Base-by-base conservation (phyloP, 106 monocot genomes). In the Dioscorea alata region DNA sequence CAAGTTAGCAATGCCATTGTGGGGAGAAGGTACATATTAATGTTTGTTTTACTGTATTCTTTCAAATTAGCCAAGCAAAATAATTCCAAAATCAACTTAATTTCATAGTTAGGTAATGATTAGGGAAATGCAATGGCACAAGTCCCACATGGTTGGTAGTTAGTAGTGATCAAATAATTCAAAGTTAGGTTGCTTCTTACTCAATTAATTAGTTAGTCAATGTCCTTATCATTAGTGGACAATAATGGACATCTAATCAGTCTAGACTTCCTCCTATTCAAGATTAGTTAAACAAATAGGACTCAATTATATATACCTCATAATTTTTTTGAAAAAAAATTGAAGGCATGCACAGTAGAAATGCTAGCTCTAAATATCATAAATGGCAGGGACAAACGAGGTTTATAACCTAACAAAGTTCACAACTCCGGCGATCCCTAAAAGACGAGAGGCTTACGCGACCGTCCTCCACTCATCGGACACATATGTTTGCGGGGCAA, bases 381-480 rank as follows among this genome's bases (percentile, higher is more conserved):
- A 12, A 61, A 61, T 62, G 67, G 60, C 73, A 86, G 86, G 83
- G 4, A 68, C 57, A 8, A 67, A 93, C 52, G 64, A 76, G 14
- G 79, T 77, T 4, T 78, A 33, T 33, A 35, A 89, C 25, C 19
- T 57, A 10, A 71, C 84, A 2, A 75, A 74, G 8, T 33, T 82
- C 25, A 18, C 33, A 12, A 7, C 17, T 4, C 25, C 65, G 16
- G 23, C 23, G 7, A 10, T 42, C 13, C 59, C 61, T 48, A 49
- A 49, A 13, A 60, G 72, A 16, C 72, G 76, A 0, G 90, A 90
- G 52, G 94, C 94, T 2, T 94, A 88, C 64, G 94, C 81, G 20
- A 94, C 94, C 34, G 85, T 94, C 49, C 80, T 94, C 65, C 94
- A 94, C 76, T 94, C 94, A 24, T 81, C 85, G 8, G 80, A 83